phyloP scores from a whole-genome alignment of 2,329 filamentous ascomycete species.

The Zymoseptoria brevis region DNA sequence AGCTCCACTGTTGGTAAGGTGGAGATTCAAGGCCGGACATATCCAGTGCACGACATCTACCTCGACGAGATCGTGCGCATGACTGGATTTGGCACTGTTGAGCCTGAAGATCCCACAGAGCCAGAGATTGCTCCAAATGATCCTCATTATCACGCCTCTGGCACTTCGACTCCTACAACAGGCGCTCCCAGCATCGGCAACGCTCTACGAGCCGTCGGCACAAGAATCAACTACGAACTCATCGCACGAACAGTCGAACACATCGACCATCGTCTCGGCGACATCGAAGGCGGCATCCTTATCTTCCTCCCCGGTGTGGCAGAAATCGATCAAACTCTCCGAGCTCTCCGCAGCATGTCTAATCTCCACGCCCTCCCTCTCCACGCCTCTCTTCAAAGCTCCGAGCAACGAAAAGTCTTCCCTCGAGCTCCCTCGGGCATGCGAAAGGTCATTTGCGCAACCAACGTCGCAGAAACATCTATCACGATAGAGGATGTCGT shows the following conservation, averaged over 20 bases:
- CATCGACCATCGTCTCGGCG: constrained; percentile 69
- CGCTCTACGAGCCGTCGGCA: constrained; percentile 45
- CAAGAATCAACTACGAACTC: constrained; percentile 85
- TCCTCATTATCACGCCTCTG: constrained; percentile 17
- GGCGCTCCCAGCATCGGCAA: constrained; percentile 28
- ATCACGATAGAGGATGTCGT: constrained; percentile 98
- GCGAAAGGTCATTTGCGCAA: constrained; percentile 87
- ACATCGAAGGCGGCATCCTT: constrained; percentile 77
- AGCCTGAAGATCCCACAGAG: constrained; percentile 39
- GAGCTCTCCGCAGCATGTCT: constrained; percentile 55
- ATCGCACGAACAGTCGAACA: constrained; percentile 70
- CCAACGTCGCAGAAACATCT: constrained; percentile 95
- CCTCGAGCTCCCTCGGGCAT: constrained; percentile 65
- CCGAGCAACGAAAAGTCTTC: constrained; percentile 84
- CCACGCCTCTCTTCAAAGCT: constrained; percentile 83
- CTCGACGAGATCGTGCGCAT: constrained; percentile 78
- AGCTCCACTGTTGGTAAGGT: constrained; percentile 59
- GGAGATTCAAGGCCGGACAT: constrained; percentile 81
- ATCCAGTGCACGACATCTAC: constrained; percentile 82
- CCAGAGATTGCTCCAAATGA: constrained; percentile 35
- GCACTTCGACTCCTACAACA: constrained; percentile 13
- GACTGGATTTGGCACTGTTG: constrained; percentile 55
- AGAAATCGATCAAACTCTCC: constrained; percentile 79
- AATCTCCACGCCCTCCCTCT: constrained; percentile 74
- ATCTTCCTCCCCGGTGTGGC: constrained; percentile 89